Percentiles rank a stretch among this genome's conserved stretches.
phyloP scores from a whole-genome alignment of 768 basidiomycete genomes.

The Boletus rufocinnamomeus region DNA sequence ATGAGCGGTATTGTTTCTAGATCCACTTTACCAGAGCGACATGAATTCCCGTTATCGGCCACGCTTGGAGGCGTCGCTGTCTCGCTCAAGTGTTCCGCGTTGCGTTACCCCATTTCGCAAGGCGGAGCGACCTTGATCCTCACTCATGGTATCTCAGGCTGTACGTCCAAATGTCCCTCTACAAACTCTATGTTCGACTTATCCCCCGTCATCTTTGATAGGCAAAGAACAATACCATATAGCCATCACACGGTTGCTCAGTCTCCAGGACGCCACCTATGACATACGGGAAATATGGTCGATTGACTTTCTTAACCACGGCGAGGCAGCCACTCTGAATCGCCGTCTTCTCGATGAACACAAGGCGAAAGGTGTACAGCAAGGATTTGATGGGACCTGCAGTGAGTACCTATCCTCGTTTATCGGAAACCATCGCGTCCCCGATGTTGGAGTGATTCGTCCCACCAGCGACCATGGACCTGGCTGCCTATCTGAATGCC shows the following conservation, averaged over 20 bases:
- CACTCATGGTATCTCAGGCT: slow-evolving; percentile 31
- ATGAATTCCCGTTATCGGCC: slow-evolving; percentile 16
- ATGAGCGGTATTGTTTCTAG: slow-evolving; percentile 5
- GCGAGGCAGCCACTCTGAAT: slow-evolving; percentile 37
- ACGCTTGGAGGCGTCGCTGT: slow-evolving; percentile 20
- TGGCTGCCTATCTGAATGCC: slow-evolving; percentile 24
- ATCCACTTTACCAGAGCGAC: slow-evolving; percentile 19
- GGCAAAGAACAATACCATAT: slow-evolving; percentile 35
- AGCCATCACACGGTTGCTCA: slow-evolving; percentile 21
- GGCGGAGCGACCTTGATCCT: slow-evolving; percentile 29
- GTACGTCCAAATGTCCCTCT: slow-evolving; percentile 15
- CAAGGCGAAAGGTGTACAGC: slow-evolving; percentile 15
- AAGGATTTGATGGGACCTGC: slow-evolving; percentile 17
- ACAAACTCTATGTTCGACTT: background rate
- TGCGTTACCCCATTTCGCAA: slow-evolving; percentile 29
- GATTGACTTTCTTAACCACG: slow-evolving; percentile 40
- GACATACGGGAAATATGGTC: slow-evolving; percentile 37
- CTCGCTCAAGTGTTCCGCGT: slow-evolving; percentile 25
- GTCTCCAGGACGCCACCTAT: slow-evolving; percentile 14
- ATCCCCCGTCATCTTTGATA: background rate
- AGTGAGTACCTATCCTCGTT: slow-evolving; percentile 18
- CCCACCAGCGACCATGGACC: slow-evolving; percentile 27
- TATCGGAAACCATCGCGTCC: background rate
- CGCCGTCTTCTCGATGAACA: slow-evolving; percentile 27
- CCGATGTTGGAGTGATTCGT: background rate